These are phyloP conservation scores for Endothia cerciana DNA, from an alignment of 2,329 filamentous ascomycete species.

Conservation along the genomic window DNA sequence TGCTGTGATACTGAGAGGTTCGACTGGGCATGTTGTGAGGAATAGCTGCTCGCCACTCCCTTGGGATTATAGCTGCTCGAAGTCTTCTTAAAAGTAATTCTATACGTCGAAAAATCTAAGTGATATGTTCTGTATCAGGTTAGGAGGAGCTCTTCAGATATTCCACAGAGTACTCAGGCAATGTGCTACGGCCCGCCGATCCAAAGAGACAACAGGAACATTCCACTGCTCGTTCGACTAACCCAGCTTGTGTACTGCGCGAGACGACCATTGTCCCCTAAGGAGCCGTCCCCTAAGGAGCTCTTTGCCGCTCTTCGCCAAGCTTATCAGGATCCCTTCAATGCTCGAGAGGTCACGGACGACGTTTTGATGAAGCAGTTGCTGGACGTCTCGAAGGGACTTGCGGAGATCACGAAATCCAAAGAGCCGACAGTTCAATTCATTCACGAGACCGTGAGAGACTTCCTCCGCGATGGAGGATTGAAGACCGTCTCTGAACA, in stretches of 20 bases:
- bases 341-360: neutral
- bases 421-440: slow-evolving; percentile 49
- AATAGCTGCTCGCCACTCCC: no score
- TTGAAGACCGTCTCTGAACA: slow-evolving; percentile 35
- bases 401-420: slow-evolving; percentile 47
- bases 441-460: slow-evolving; percentile 56
- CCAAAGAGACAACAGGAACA: slow-evolving; percentile 47
- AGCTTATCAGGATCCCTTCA: neutral
- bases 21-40: slow-evolving; percentile 1
- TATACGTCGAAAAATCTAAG: no score
- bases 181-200: no score
- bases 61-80: no score
- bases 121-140: no score
- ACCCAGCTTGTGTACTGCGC: slow-evolving; percentile 60
- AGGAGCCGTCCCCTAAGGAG: no score
- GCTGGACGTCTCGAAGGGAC: slow-evolving; percentile 51
- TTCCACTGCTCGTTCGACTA: slow-evolving; percentile 47
- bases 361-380: slow-evolving; percentile 41
- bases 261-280: slow-evolving; percentile 43
- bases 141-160: no score
- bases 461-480: slow-evolving; percentile 47
- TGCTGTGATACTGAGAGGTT: slow-evolving; percentile 20
- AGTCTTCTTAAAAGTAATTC: no score
- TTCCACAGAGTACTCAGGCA: no score
- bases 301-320: slow-evolving; percentile 43